Base-by-base conservation (phyloP, 2,329 filamentous ascomycete species). In the Tolypocladium endophyticum region DNA sequence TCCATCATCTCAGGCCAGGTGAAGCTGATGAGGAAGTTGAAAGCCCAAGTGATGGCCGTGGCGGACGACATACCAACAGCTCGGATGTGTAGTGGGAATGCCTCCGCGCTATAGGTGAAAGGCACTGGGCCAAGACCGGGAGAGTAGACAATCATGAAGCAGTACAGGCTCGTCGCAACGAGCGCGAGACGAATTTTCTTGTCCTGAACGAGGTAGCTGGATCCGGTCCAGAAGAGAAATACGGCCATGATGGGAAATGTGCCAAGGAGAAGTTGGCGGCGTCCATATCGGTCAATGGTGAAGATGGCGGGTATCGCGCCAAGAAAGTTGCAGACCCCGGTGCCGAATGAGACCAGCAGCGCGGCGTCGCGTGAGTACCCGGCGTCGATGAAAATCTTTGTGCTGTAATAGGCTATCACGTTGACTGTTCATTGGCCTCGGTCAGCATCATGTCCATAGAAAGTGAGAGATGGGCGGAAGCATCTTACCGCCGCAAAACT, bases 61-160 rank as follows among this genome's bases (percentile, higher is more conserved):
- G 74, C 72, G 0, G 79, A 72, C 0, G 78, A 77, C 81, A 83
- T 83, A 18, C 81, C 81, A 58, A 81, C 76, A 12, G 79, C 79
- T 56, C 82, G 77, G 14, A 84, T 77, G 53, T 83, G 82, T 0
- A 84, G 70, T 0, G 82, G 81, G 63, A 84, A 84, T 0, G 81
- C 82, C 63, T 85, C 82, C 1, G 82, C 82, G 0, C 79, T 82
- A 66, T 85, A 85, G 0, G 81, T 84, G 63, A 84, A 84, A 0
- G 82, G 81, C 0, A 85, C 82, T 0, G 82, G 81, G 0, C 82
- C 82, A 56, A 82, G 79, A 20, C 82, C 81, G 0, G 81, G 80
- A 0, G 74, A 76, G 64, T 77, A 77, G 16, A 75, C 68, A 1
- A 72, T 70, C 63, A 72, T 73, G 58, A 77, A 77, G 5, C 75